Evolutionary conservation across 2,329 filamentous ascomycete species (phyloP), one percentile per base, ranked within the genome.

Genomic region (Uncinocarpus reesii): DNA sequence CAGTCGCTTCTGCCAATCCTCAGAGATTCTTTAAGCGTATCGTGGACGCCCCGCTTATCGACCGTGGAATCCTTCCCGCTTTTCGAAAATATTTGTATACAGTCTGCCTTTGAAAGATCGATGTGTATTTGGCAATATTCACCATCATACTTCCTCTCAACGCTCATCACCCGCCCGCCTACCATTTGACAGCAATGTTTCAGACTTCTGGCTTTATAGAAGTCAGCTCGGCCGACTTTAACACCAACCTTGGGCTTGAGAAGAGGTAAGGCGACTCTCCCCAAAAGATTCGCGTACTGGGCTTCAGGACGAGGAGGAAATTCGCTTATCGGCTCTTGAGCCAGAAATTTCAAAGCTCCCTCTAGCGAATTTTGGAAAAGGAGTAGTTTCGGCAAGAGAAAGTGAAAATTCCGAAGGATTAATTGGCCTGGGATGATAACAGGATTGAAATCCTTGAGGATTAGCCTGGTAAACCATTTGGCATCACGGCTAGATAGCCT

Each of bases 51-150:
- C 8, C 63, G 56, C 28, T 84, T 77, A 62, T 94, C 88, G 44
- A 68, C 60, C 0, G 87, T 95, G 37, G 87, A 90, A 55, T 95
- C 86, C 61, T 92, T 93, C 50, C 88, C 86, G 58, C 86, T 92
- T 62, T 95, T 95, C 7, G 87, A 93, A 61, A 92, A 95, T 24
- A 95, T 90, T 53, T 83, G 81, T 23, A 94, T 79, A 41, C 72
- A 76, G 1, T 74, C 60, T 50, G 60, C 48, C 42, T 76, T 78
- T 7, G 69, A 69, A 5, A 85, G 67, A 58, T 93, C 80, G 32
- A 95, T 70, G 58, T 95, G 88, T 24, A 95, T 79, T 62, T 95
- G 88, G 56, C 86, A 93, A 56, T 92, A 95, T 63, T 95, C 88
- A 10, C 85, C 87, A 57, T 94, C 87, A 52, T 93, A 79, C 61